These are phyloP conservation scores for Blastobotrys buckinghamii DNA, from an alignment of 1,139 yeast genomes.

Conservation along the genomic window DNA sequence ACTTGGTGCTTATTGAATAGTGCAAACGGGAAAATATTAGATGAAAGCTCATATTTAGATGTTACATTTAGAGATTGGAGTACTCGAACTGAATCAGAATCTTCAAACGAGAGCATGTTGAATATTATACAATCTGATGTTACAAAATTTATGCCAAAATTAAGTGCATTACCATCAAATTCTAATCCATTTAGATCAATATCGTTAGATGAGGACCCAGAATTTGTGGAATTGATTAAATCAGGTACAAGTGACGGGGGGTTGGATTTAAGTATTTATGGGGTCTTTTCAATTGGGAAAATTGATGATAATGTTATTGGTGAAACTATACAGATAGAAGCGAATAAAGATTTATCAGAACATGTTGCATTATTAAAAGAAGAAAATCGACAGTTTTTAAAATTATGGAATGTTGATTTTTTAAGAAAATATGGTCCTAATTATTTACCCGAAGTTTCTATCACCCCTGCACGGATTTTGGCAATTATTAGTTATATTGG, in stretches of 20 bases:
- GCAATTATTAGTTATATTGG: conserved; percentile 37
- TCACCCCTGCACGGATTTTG: conserved; percentile 28
- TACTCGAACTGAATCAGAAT: background rate
- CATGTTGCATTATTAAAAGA: conserved; percentile 4
- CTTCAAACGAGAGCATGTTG: background rate
- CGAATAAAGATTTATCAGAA: conserved; percentile 6
- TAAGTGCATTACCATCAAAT: conserved; percentile 33
- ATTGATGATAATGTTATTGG: conserved; percentile 10
- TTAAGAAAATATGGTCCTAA: conserved; percentile 22
- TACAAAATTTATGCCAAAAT: conserved; percentile 32
- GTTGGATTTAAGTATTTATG: conserved; percentile 23
- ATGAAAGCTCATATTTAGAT: background rate
- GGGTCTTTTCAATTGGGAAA: conserved; percentile 25
- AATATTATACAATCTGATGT: conserved; percentile 24
- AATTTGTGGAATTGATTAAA: conserved; percentile 17
- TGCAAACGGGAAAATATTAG: conserved; percentile 39
- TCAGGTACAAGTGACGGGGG: conserved; percentile 22
- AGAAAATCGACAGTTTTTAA: background rate
- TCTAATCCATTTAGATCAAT: conserved; percentile 13
- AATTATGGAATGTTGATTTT: conserved; percentile 13
- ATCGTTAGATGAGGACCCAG: conserved; percentile 16
- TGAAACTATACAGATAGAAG: conserved; percentile 1
- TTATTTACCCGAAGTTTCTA: conserved; percentile 30
- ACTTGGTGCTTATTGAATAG: conserved; percentile 45
- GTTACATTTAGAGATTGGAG: background rate